Evolutionary conservation across 805 yeast species (phyloP), one percentile per base, ranked within the genome.

Genomic region (Lachancea fermentati): DNA sequence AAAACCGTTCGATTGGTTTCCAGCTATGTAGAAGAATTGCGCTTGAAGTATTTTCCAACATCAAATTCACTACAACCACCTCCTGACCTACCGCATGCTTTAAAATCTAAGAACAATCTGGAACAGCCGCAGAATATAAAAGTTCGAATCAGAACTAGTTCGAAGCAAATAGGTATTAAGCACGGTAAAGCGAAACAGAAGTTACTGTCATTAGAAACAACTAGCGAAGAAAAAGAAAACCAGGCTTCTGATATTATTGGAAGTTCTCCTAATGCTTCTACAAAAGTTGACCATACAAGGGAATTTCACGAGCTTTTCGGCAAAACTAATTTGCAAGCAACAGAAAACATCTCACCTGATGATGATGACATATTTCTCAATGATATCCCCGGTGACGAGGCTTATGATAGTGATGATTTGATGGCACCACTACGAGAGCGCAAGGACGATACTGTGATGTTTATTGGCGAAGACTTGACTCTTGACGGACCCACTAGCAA

Each of bases 331-430:
- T 51, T 30, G 15, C 34, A 17, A 6, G 37, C 26, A 25, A 32
- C 32, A 30, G 34, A 12, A 36, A 13, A 9, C 29, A 37, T 30
- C 15, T 17, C 22, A 19, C 30, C 12, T 14, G 50, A 46, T 25
- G 55, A 45, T 28, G 44, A 46, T 13, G 60, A 60, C 24, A 46
- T 47, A 12, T 52, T 54, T 34, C 29, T 62, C 26, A 46, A 56
- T 13, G 57, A 53, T 11, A 53, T 62, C 16, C 67, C 67, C 1
- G 67, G 67, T 17, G 63, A 61, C 44, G 66, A 62, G 22, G 66
- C 65, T 0, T 62, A 62, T 30, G 53, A 58, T 38, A 57, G 64
- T 39, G 66, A 62, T 33, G 64, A 57, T 35, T 44, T 49, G 12
- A 49, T 59, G 55, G 62, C 62, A 9, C 65, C 62, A 15, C 35